Evolutionary conservation across 176 grass and related monocot genomes (phyloP), one percentile per base, ranked within the genome.

Genomic region (Aegilops longissima): DNA sequence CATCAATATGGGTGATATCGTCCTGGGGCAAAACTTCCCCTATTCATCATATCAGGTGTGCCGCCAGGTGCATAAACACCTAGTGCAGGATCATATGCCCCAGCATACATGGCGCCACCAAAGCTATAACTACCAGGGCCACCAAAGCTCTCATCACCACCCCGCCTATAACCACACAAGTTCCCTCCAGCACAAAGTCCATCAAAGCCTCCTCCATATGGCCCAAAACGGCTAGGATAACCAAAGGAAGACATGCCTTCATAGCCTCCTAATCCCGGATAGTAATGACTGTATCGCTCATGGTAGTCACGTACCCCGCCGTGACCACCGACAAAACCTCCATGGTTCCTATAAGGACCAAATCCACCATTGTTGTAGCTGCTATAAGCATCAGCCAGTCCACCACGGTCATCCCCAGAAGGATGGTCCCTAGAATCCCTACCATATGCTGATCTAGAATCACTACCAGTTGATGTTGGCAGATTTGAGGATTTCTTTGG

Each of bases 401-500:
- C 87, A 78, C 88, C 77, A 74, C 76, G 84, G 54, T 86, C 81
- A 86, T 95, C 86, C 76, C 92, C 87, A 92, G 92, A 94, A 81
- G 92, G 86, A 38, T 81, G 90, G 20, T 87, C 79, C 83, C 93
- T 93, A 94, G 88, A 73, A 80, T 90, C 87, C 78, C 91, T 93
- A 98, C 85, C 86, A 95, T 89, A 89, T 78, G 84, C 91, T 80
- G 88, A 77, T 45, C 90, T 93, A 94, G 93, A 85, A 82, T 88
- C 87, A 78, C 89, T 95, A 98, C 66, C 90, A 95, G 51, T 77
- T 89, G 86, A 81, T 36, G 47, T 49, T 76, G 86, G 88, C 86
- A 82, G 79, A 71, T 92, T 94, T 81, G 90, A 88, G 67, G 86
- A 85, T 93, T 96, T 98, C 97, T 96, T 98, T 93, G 93, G 97